phyloP scores from a whole-genome alignment of 1,284 basidiomycete species.

The Pyrrhoderma lamaoense region DNA sequence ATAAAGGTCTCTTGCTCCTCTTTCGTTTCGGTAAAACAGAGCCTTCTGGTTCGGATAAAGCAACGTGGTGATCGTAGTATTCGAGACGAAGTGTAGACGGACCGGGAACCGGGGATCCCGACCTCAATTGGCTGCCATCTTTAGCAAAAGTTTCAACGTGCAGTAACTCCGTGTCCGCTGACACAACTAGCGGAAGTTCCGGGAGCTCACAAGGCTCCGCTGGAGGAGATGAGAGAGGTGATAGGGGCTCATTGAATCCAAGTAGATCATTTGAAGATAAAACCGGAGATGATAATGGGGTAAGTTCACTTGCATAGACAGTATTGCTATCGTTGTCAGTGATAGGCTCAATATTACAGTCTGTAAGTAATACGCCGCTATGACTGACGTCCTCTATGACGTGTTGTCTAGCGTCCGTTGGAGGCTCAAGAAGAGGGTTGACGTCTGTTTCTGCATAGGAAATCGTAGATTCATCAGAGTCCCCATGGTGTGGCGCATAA shows the following conservation, averaged over 20 bases:
- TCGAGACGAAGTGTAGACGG: constrained; percentile 4
- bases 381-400: too few species aligned
- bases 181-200: background rate
- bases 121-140: background rate
- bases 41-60: too few species aligned
- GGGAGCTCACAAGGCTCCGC: background rate
- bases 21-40: background rate
- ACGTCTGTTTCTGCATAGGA: too few species aligned
- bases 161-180: background rate
- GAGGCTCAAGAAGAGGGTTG: too few species aligned
- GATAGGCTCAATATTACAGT: too few species aligned
- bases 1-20: background rate
- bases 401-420: too few species aligned
- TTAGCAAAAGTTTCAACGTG: background rate
- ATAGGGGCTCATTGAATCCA: constrained; percentile 1
- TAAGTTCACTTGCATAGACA: background rate
- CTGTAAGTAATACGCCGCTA: too few species aligned
- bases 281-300: constrained; percentile 13
- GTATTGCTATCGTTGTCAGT: too few species aligned
- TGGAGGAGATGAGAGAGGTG: constrained; percentile 3
- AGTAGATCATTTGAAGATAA: background rate
- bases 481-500: too few species aligned
- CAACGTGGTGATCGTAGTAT: constrained; percentile 1
- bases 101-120: constrained; percentile 7
- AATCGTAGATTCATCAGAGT: too few species aligned